Base-by-base conservation (phyloP, 768 basidiomycete species). In the Leccinellum albellum region DNA sequence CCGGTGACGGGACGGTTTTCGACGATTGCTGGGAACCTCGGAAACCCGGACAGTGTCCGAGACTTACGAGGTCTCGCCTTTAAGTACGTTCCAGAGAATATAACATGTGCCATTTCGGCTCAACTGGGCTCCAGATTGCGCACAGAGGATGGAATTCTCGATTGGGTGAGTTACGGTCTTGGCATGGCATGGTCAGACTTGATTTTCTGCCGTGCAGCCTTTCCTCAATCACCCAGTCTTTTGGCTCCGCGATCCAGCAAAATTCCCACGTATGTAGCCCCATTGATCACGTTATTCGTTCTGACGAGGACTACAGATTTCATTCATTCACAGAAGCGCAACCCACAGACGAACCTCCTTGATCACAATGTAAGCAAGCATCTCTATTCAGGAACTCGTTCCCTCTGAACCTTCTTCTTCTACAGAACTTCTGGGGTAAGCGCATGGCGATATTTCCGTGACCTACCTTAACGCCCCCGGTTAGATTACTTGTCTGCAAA, bases 51-150 rank as follows among this genome's bases (percentile, higher is more conserved):
- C 61, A 68, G 68, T 50, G 72, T 76, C 29, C 69, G 82, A 32
- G 82, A 85, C 55, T 76, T 82, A 6, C 73, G 83, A 56, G 83
- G 83, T 1, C 81, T 84, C 61, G 81, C 80, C 2, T 70, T 75
- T 24, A 75, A 82, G 70, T 76, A 74, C 40, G 76, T 73, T 24
- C 58, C 61, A 15, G 20, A 70, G 14, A 73, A 46, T 15, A 24
- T 28, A 44, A 42, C 15, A 8, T 48, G 26, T 15, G 49, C 29
- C 46, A 50, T 33, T n/a, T 58, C 9, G 32, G 28, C 42, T 46
- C 20, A 51, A 51, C 6, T 1, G 10, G 42, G 7, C 26, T 46
- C 23, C 35, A 76, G 74, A 54, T 61, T 77, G 55, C 64, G 75
- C 37, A 76, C 75, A 6, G 64, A 70, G 14, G 69, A 76, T 40